Evolutionary conservation across 352 stramenopile genomes (phyloP).

Genomic region (Globisporangium paddicum): DNA sequence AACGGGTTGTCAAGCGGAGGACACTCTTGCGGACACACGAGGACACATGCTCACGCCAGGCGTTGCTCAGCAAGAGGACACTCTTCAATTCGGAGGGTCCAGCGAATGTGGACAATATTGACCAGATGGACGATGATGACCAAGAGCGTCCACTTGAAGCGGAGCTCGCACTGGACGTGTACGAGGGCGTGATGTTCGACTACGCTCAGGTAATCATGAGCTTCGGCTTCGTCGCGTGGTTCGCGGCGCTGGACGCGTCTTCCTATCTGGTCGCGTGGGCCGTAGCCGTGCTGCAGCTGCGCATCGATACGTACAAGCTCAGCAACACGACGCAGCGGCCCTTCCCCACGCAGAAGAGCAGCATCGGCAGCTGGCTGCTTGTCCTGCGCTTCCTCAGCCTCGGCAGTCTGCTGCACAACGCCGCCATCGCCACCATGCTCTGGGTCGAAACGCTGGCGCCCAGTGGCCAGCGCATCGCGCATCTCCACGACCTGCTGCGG

Average conservation of each 20-base stretch:
- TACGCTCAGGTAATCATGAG: slow-evolving; percentile 67
- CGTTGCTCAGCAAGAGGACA: slow-evolving; percentile 7
- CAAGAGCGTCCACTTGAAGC: slow-evolving; percentile 17
- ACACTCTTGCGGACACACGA: neutral
- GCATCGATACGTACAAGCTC: slow-evolving; percentile 59
- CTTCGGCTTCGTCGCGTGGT: slow-evolving; percentile 64
- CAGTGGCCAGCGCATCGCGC: slow-evolving; percentile 1
- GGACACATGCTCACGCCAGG: neutral
- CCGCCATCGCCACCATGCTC: slow-evolving; percentile 26
- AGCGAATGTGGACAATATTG: neutral
- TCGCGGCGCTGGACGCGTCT: slow-evolving; percentile 43
- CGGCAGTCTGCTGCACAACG: slow-evolving; percentile 48
- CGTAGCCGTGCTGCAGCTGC: slow-evolving; percentile 53
- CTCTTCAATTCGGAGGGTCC: neutral
- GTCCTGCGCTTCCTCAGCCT: slow-evolving; percentile 56
- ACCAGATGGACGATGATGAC: slow-evolving; percentile 2
- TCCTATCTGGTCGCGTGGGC: slow-evolving; percentile 36
- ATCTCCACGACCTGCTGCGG: slow-evolving; percentile 21
- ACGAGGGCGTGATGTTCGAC: slow-evolving; percentile 73
- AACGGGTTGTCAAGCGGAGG: neutral
- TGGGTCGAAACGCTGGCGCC: slow-evolving; percentile 15
- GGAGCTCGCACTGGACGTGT: slow-evolving; percentile 41
- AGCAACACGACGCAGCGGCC: slow-evolving; percentile 58
- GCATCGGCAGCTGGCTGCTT: slow-evolving; percentile 55
- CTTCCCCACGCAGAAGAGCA: slow-evolving; percentile 38